Evolutionary conservation across 1,284 basidiomycete genomes (phyloP).

Genomic region (Boletus mariae): DNA sequence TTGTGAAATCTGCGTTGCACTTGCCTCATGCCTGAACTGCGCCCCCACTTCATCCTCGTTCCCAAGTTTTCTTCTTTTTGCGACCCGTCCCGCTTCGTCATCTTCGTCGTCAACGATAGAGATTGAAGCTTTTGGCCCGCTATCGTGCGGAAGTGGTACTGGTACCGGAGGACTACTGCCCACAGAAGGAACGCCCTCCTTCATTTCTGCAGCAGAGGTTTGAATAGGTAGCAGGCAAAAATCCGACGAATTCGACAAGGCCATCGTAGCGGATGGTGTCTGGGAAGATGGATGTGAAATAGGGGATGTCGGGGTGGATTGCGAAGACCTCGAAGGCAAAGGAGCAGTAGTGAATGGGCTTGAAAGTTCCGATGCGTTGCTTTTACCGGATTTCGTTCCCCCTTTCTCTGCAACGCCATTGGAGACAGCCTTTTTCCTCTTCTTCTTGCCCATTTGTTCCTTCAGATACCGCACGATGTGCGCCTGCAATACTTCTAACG

Average conservation of each 20-base stretch:
- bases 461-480: slow-evolving; percentile 86
- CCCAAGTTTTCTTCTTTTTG: slow-evolving; percentile 48
- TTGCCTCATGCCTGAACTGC: not conserved
- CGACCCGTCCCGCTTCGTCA: slow-evolving; percentile 47
- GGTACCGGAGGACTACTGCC: slow-evolving; percentile 21
- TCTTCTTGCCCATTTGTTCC: slow-evolving; percentile 54
- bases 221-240: slow-evolving; percentile 7
- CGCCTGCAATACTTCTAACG: slow-evolving; percentile 76
- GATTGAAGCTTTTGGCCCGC: slow-evolving; percentile 40
- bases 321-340: slow-evolving; percentile 30
- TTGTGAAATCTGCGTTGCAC: slow-evolving; percentile 6
- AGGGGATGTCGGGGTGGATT: slow-evolving; percentile 10
- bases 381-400: slow-evolving; percentile 8
- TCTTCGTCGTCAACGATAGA: slow-evolving; percentile 59
- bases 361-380: slow-evolving; percentile 16
- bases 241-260: slow-evolving; percentile 6
- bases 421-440: slow-evolving; percentile 26
- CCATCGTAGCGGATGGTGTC: not conserved
- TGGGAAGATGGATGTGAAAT: not conserved
- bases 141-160: slow-evolving; percentile 26
- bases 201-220: slow-evolving; percentile 6
- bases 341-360: slow-evolving; percentile 41
- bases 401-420: slow-evolving; percentile 10
- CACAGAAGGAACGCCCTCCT: slow-evolving; percentile 20
- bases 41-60: not conserved